These are phyloP conservation scores for Penicillium sp. DNA, from an alignment of 2,329 filamentous ascomycete species.

Conservation along the genomic window DNA sequence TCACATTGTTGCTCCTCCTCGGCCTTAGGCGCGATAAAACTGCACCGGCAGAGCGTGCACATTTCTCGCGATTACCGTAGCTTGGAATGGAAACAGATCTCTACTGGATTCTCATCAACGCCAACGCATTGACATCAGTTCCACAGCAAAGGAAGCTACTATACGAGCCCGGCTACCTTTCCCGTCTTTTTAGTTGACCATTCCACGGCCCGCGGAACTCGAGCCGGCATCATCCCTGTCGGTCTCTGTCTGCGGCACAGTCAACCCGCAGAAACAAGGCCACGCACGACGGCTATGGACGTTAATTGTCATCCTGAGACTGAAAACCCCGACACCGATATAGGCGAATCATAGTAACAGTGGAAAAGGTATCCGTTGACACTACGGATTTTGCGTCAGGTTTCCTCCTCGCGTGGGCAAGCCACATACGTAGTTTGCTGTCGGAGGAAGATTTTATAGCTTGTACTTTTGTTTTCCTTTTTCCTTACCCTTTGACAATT, in stretches of 20 bases:
- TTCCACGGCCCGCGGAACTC: neutral
- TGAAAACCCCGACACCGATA: neutral
- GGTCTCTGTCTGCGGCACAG: neutral
- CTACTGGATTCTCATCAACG: no score
- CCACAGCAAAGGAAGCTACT: neutral
- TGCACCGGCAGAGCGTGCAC: no score
- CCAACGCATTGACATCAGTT: no score
- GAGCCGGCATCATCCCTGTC: neutral
- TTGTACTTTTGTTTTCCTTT: neutral
- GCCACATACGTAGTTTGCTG: neutral
- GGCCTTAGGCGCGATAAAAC: no score
- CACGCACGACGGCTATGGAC: neutral
- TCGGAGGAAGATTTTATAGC: neutral
- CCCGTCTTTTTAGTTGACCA: neutral
- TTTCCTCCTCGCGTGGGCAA: neutral
- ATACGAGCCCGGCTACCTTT: neutral
- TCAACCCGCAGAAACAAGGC: neutral
- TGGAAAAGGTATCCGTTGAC: neutral
- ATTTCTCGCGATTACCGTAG: no score
- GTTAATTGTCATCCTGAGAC: neutral
- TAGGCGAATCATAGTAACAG: neutral
- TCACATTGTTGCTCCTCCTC: no score
- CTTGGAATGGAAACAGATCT: no score
- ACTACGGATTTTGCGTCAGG: neutral
- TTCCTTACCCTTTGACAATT: neutral